phyloP scores from a whole-genome alignment of 345 rosid species.

The Litchi chinensis region DNA sequence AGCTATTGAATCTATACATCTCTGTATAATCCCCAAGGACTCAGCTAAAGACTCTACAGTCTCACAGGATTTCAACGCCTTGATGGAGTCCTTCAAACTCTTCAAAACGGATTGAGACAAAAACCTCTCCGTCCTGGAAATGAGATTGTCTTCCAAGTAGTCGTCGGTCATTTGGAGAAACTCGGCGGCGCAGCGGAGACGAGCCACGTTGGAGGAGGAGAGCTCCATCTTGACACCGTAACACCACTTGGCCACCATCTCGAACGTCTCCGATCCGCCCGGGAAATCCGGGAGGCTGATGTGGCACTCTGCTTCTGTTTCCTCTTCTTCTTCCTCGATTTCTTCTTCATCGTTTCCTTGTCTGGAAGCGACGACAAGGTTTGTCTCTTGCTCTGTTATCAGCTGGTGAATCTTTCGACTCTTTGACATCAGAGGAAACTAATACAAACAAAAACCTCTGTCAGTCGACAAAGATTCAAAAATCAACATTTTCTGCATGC shows the following conservation, averaged over 20 bases:
- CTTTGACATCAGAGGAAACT: conserved; percentile 95
- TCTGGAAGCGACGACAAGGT: conserved; percentile 5
- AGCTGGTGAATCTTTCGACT: conserved; percentile 74
- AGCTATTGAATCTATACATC: conserved; percentile 66
- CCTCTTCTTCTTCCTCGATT: conserved; percentile 36
- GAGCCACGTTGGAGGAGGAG: conserved; percentile 61
- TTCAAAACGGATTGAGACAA: conserved; percentile 67
- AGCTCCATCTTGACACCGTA: conserved; percentile 88
- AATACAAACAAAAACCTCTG: conserved; percentile 16
- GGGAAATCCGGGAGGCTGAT: conserved; percentile 73
- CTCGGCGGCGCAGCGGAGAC: conserved; percentile 90
- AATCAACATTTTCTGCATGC: no score
- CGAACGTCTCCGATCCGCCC: conserved; percentile 87
- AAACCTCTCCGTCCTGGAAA: conserved; percentile 69
- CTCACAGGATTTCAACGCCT: conserved; percentile 84
- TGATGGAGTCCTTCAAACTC: conserved; percentile 67
- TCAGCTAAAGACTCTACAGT: conserved; percentile 53
- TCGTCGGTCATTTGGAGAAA: conserved; percentile 90
- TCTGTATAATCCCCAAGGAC: conserved; percentile 57
- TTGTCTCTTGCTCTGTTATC: conserved; percentile 74
- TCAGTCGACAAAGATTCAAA: neutral
- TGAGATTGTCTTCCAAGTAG: conserved; percentile 72
- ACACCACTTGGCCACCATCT: conserved; percentile 89
- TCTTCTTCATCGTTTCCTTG: conserved; percentile 23
- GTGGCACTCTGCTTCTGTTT: conserved; percentile 43